A percentile compares a stretch with the other conserved stretches of the same genome.
Conservation (phyloP, 257 asterid genomes). For the Solanum virginianum region DNA sequence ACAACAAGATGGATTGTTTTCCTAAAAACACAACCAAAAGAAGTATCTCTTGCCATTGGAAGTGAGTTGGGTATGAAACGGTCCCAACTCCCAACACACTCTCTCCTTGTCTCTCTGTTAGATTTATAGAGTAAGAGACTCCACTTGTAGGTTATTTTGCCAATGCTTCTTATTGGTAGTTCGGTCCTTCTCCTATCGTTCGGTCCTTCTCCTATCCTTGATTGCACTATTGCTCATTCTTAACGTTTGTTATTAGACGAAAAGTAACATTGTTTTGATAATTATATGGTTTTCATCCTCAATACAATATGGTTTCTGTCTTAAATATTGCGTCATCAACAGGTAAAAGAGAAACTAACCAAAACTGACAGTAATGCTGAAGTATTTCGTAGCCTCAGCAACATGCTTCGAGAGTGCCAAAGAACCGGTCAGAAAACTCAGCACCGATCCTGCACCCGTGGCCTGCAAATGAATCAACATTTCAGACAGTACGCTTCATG, state of each 20-base stretch:
- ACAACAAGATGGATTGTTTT: not conserved
- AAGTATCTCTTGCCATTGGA: not conserved
- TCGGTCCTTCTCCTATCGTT: not conserved
- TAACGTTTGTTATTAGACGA: not conserved
- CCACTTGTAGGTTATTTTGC: not conserved
- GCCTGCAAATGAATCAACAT: constrained; percentile 32
- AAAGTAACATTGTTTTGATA: not conserved
- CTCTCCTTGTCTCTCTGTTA: not conserved
- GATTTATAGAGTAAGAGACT: not conserved
- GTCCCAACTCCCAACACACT: not conserved
- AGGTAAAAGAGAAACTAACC: constrained; percentile 27
- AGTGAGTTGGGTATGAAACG: not conserved
- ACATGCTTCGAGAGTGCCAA: constrained; percentile 76
- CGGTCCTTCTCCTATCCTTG: not conserved
- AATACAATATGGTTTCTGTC: not conserved
- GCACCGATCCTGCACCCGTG: constrained; percentile 90
- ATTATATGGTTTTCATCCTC: not conserved
- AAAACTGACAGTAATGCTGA: constrained; percentile 81
- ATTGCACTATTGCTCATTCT: not conserved
- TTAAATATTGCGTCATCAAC: not conserved
- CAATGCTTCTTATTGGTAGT: not conserved
- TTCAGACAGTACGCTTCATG: not conserved
- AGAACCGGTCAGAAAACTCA: constrained; percentile 87
- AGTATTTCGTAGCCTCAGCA: constrained; percentile 66
- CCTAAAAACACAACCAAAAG: too few species aligned